phyloP scores from a whole-genome alignment of 805 yeast genomes.

The Sugiyamaella lignohabitans region DNA sequence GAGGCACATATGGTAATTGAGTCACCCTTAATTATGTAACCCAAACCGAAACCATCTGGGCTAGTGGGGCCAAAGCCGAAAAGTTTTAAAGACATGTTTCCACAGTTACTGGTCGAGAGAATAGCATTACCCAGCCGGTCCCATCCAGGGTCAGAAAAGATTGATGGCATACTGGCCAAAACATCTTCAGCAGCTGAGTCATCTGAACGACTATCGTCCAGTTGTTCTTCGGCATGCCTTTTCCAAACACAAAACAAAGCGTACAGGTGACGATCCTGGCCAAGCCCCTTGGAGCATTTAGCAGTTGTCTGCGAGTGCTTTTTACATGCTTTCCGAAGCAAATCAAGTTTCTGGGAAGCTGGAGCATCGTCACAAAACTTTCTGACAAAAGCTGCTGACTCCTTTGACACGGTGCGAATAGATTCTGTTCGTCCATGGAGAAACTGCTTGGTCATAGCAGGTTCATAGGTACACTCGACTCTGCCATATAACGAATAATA shows the following conservation, averaged over 20 bases:
- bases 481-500: constrained; percentile 88
- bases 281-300: constrained; percentile 66
- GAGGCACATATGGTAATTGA: constrained; percentile 75
- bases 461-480: constrained; percentile 91
- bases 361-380: constrained; percentile 70
- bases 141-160: constrained; percentile 87
- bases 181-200: constrained; percentile 21
- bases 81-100: constrained; percentile 77
- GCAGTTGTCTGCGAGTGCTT: constrained; percentile 64
- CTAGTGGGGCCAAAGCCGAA: constrained; percentile 92
- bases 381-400: constrained; percentile 75
- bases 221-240: constrained; percentile 25
- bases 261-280: constrained; percentile 88
- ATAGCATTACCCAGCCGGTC: constrained; percentile 73
- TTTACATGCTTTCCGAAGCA: constrained; percentile 61
- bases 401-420: constrained; percentile 73
- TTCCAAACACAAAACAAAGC: constrained; percentile 88
- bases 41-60: constrained; percentile 89
- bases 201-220: constrained; percentile 24
- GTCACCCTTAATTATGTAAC: constrained; percentile 78
- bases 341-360: constrained; percentile 51
- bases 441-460: constrained; percentile 88
- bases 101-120: constrained; percentile 82
- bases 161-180: constrained; percentile 47
- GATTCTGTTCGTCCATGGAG: constrained; percentile 93